A percentile compares a stretch with the other conserved stretches of the same genome.
phyloP scores from a whole-genome alignment of 176 grass and related monocot species.

The Eleusine coracana region DNA sequence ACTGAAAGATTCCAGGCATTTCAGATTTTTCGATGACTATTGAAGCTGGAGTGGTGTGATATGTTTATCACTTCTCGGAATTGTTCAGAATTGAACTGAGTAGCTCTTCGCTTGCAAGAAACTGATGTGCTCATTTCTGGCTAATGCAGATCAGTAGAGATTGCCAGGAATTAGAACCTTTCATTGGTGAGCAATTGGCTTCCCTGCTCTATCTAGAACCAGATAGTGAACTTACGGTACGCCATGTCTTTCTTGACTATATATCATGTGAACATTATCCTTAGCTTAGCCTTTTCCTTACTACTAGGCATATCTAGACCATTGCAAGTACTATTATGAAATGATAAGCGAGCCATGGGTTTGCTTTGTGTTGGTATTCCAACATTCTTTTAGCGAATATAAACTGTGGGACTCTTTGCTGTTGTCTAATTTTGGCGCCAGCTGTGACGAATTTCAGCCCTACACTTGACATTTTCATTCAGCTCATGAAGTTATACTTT shows the following conservation, averaged over 20 bases:
- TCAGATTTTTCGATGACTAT: background rate
- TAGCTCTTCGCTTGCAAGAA: background rate
- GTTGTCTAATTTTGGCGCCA: background rate
- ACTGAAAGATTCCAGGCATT: background rate
- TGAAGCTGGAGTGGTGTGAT: background rate
- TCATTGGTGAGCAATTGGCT: conserved; percentile 91
- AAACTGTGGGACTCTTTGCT: conserved; percentile 20
- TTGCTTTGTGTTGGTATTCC: conserved; percentile 27
- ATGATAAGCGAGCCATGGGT: background rate
- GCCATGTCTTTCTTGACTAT: conserved; percentile 35
- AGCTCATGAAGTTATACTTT: background rate
- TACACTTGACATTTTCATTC: conserved; percentile 6
- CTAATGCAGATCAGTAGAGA: conserved; percentile 92
- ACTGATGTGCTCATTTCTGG: conserved; percentile 22
- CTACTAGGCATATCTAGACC: conserved; percentile 10
- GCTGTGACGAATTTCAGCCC: background rate
- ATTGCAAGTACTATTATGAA: conserved; percentile 1
- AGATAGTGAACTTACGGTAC: conserved; percentile 96
- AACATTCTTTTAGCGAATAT: background rate
- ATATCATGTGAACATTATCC: conserved; percentile 23
- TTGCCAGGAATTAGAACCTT: conserved; percentile 96
- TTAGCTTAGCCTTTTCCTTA: conserved; percentile 22
- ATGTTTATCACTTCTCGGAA: background rate
- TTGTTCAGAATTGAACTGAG: conserved; percentile 3
- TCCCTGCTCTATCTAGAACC: conserved; percentile 94